Conservation (phyloP, 2,329 filamentous ascomycete species). For the Ophiocordyceps camponoti-saundersi region DNA sequence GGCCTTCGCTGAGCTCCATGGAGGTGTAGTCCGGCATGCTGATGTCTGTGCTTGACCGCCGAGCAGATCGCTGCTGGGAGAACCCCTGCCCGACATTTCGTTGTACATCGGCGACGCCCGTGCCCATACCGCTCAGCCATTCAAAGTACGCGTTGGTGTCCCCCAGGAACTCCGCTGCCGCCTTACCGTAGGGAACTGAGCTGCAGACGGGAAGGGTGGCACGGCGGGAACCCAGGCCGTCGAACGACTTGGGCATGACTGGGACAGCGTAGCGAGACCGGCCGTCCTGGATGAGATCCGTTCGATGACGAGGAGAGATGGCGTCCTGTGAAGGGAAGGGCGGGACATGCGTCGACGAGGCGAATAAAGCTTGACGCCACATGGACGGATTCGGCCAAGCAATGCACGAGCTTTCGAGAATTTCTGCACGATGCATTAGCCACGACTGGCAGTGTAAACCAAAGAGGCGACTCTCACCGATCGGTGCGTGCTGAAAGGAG, state of each 20-base stretch:
- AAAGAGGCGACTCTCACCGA: conserved; percentile 34
- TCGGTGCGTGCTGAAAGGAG: conserved; percentile 71
- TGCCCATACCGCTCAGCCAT: conserved; percentile 9
- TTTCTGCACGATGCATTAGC: conserved; percentile 23
- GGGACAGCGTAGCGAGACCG: background rate
- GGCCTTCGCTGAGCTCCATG: conserved; percentile 2
- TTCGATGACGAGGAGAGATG: conserved; percentile 39
- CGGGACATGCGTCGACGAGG: conserved; percentile 22
- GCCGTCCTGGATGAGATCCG: background rate
- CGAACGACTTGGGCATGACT: background rate
- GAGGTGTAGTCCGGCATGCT: conserved; percentile 25
- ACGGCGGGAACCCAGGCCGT: conserved; percentile 1
- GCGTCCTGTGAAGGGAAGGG: conserved; percentile 25
- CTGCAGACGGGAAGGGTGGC: conserved; percentile 4
- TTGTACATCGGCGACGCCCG: conserved; percentile 2
- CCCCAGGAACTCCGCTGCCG: conserved; percentile 6
- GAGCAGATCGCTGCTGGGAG: conserved; percentile 3
- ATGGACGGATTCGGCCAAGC: conserved; percentile 64
- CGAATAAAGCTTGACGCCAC: conserved; percentile 37
- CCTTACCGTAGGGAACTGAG: background rate
- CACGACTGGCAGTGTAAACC: background rate
- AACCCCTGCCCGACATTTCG: conserved; percentile 1
- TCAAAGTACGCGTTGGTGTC: conserved; percentile 11
- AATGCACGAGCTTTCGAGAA: conserved; percentile 56
- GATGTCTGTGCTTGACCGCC: conserved; percentile 18